A percentile compares a stretch with the other conserved stretches of the same genome.
Conservation (phyloP, 2,329 filamentous ascomycete species). For the Penicillium sp. region DNA sequence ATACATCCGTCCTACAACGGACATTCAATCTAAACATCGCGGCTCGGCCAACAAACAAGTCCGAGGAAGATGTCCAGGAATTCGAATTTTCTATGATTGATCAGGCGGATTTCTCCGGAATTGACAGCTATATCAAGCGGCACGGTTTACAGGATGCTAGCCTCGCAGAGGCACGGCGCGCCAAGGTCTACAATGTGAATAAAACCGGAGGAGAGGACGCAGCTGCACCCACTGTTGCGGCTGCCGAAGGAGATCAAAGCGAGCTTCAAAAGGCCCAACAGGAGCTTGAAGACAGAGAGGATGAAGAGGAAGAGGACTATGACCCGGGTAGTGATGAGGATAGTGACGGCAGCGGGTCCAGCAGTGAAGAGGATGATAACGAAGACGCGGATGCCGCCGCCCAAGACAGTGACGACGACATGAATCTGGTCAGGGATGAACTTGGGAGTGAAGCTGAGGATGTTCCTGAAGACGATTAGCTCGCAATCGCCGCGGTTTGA, state of each 20-base stretch:
- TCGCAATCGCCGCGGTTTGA: neutral
- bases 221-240: constrained; percentile 22
- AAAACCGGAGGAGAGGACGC: constrained; percentile 33
- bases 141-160: constrained; percentile 61
- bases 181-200: constrained; percentile 56
- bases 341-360: constrained; percentile 47
- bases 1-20: constrained; percentile 61
- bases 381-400: constrained; percentile 29
- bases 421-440: constrained; percentile 41
- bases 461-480: constrained; percentile 30
- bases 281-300: constrained; percentile 48
- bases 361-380: constrained; percentile 42
- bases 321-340: constrained; percentile 51
- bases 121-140: constrained; percentile 59
- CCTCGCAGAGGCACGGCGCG: constrained; percentile 57
- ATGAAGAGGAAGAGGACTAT: constrained; percentile 51
- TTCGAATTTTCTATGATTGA: constrained; percentile 65
- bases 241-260: constrained; percentile 52
- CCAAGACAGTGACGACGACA: constrained; percentile 30
- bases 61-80: constrained; percentile 50
- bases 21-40: constrained; percentile 63
- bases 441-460: constrained; percentile 46
- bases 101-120: constrained; percentile 59
- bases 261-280: constrained; percentile 57
- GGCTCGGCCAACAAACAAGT: constrained; percentile 34